Percentiles rank a stretch among this genome's conserved stretches.
Conservation (phyloP, 169 alveolate species). For the Amoebophrya sp. region DNA sequence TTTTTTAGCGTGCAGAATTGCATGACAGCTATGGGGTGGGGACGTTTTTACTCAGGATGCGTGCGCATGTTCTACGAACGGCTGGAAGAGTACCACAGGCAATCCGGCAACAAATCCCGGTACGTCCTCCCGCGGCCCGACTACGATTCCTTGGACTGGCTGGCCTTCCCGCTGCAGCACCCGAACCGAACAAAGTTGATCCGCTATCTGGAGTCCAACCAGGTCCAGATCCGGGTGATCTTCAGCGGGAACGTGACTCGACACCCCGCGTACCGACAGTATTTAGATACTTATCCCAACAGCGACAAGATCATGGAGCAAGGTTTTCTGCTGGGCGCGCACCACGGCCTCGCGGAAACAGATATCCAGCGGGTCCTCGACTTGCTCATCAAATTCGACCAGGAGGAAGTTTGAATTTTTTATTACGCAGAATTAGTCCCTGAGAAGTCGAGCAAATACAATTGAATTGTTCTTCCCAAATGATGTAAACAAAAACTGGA, state of each 20-base stretch:
- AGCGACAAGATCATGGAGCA: conserved; percentile 40
- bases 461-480: no score
- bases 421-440: no score
- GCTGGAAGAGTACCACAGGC: no score
- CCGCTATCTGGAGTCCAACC: conserved; percentile 32
- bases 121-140: not conserved
- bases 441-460: no score
- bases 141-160: not conserved
- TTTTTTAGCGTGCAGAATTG: no score
- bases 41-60: no score
- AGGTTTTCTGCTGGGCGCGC: conserved; percentile 44
- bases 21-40: no score
- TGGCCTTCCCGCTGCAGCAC: conserved; percentile 41
- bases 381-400: not conserved
- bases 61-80: no score
- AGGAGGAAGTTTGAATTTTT: no score
- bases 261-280: conserved; percentile 46
- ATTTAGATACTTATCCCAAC: conserved; percentile 33
- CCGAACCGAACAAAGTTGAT: conserved; percentile 44
- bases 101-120: no score
- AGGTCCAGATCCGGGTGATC: conserved; percentile 45
- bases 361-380: not conserved
- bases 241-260: conserved; percentile 42
- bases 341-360: conserved; percentile 34
- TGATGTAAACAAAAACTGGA: no score